Evolutionary conservation across 352 stramenopile genomes (phyloP).

Genomic region (Globisporangium orthogonon): DNA sequence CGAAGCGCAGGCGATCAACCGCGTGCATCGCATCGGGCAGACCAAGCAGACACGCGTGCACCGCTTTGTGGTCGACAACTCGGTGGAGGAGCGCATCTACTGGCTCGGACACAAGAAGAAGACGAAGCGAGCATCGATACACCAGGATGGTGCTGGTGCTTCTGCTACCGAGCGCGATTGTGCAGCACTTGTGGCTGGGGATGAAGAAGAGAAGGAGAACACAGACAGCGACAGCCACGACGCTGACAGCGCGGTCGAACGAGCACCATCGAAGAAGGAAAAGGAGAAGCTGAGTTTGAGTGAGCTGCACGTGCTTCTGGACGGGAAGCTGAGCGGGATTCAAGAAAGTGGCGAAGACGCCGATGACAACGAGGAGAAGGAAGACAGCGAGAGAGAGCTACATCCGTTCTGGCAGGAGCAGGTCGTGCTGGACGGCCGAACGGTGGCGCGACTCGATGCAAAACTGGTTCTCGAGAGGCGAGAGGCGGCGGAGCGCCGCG

Average conservation of each 20-base stretch:
- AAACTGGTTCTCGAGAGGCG: slow-evolving; percentile 32
- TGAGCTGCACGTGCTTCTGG: slow-evolving; percentile 37
- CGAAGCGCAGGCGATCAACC: slow-evolving; percentile 86
- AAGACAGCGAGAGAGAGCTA: neutral
- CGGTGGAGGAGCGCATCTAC: slow-evolving; percentile 87
- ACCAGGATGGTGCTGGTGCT: neutral
- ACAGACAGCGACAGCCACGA: slow-evolving; percentile 11
- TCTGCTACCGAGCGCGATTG: too few relatives aligned
- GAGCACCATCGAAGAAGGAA: slow-evolving; percentile 37
- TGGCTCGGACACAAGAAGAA: slow-evolving; percentile 31
- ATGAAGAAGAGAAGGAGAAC: slow-evolving; percentile 9
- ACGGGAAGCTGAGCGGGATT: slow-evolving; percentile 11
- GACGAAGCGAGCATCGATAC: neutral
- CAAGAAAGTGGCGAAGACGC: neutral
- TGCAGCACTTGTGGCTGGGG: neutral
- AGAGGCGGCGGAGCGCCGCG: slow-evolving; percentile 23
- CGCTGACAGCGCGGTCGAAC: slow-evolving; percentile 14
- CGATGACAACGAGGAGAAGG: neutral
- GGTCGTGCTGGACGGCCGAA: slow-evolving; percentile 31
- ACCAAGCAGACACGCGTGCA: slow-evolving; percentile 76
- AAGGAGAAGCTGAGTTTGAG: slow-evolving; percentile 52
- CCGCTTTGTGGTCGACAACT: slow-evolving; percentile 85
- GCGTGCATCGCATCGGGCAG: slow-evolving; percentile 90
- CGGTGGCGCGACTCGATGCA: slow-evolving; percentile 21
- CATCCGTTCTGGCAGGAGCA: slow-evolving; percentile 38